Conservation (phyloP, 2,329 filamentous ascomycete genomes). For the Xylaria sp. region DNA sequence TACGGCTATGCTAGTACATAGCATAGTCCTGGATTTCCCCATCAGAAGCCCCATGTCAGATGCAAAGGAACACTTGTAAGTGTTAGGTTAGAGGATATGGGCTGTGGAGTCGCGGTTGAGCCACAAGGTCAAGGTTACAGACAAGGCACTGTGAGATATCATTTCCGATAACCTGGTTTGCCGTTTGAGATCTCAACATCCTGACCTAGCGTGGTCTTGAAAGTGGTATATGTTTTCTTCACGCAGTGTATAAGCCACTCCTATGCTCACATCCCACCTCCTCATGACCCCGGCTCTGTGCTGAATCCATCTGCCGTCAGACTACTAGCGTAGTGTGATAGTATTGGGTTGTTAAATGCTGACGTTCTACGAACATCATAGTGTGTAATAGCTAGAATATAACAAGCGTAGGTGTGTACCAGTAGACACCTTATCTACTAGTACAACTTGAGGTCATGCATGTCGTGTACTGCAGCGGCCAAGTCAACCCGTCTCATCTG, state of each 20-base stretch:
- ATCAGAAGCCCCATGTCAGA: background rate
- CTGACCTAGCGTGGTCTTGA: slow-evolving; percentile 10
- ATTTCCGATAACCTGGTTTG: slow-evolving; percentile 35
- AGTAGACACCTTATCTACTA: background rate
- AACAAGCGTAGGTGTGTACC: too few relatives aligned
- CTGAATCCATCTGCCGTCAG: background rate
- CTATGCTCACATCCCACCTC: background rate
- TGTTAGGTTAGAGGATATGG: background rate
- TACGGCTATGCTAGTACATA: too few relatives aligned
- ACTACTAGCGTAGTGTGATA: background rate
- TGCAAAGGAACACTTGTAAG: background rate
- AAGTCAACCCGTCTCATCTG: slow-evolving; percentile 11
- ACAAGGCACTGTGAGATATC: slow-evolving; percentile 20
- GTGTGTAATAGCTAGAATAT: too few relatives aligned
- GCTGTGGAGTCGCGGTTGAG: slow-evolving; percentile 9
- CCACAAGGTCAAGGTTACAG: slow-evolving; percentile 19
- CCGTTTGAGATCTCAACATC: slow-evolving; percentile 1
- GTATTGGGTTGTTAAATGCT: too few relatives aligned
- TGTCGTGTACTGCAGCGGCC: background rate
- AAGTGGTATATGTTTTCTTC: slow-evolving; percentile 11
- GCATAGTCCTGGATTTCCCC: background rate
- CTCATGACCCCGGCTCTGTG: background rate
- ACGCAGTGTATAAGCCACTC: background rate
- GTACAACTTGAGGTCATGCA: slow-evolving; percentile 1
- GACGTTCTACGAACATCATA: too few relatives aligned